These are phyloP conservation scores for Penicillium lagena DNA, from an alignment of 495 filamentous ascomycete genomes.

Conservation along the genomic window DNA sequence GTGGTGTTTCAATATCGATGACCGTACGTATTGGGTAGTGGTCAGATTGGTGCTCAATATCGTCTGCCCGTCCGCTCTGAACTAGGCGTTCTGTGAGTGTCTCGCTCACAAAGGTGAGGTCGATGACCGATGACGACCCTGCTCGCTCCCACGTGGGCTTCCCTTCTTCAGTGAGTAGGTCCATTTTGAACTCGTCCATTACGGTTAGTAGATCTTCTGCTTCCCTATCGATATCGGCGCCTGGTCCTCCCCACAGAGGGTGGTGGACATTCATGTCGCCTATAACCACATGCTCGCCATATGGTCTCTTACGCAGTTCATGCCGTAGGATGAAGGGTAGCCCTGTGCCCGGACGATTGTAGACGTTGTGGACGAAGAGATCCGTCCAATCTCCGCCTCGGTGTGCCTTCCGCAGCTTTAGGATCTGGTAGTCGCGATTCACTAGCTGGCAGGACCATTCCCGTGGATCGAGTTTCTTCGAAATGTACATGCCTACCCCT, in stretches of 20 bases:
- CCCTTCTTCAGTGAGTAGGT: constrained; percentile 1
- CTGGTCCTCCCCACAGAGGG: constrained; percentile 3
- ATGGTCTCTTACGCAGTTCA: not conserved
- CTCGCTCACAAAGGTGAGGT: constrained; percentile 3
- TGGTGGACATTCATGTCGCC: constrained; percentile 10
- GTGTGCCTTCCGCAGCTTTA: not conserved
- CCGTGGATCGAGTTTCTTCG: constrained; percentile 1
- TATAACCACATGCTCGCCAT: constrained; percentile 4
- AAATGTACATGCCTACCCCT: constrained; percentile 2
- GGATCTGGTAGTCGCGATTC: not conserved
- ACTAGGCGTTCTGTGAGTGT: not conserved
- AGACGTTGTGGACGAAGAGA: not conserved
- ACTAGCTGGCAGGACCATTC: constrained; percentile 1
- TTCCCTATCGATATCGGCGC: constrained; percentile 2
- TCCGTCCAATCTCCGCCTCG: not conserved
- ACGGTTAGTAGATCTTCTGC: constrained; percentile 3
- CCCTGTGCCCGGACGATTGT: too few species aligned
- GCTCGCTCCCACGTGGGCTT: not conserved
- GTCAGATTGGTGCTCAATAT: constrained; percentile 8
- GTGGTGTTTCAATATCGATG: constrained; percentile 3
- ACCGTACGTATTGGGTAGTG: constrained; percentile 5
- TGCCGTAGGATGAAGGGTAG: too few species aligned
- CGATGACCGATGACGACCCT: constrained; percentile 2
- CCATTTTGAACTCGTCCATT: not conserved
- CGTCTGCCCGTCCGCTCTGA: not conserved